Conservation (phyloP, 345 rosid genomes). For the Noccaea caerulescens region DNA sequence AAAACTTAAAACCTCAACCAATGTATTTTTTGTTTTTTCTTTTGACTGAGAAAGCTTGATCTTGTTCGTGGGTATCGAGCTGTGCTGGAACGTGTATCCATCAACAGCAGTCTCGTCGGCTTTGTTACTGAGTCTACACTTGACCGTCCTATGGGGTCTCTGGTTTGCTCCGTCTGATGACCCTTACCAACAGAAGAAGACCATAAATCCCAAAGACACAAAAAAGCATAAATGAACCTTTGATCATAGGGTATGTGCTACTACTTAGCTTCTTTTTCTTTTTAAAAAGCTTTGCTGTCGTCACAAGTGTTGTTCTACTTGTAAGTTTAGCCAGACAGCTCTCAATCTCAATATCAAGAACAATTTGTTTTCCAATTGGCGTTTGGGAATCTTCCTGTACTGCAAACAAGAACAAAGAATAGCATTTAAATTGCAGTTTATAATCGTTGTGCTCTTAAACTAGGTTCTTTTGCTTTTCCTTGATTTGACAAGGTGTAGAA, state of each 20-base stretch:
- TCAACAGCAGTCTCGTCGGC: conserved; percentile 72
- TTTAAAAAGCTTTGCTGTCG: not conserved
- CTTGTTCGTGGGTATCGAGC: conserved; percentile 68
- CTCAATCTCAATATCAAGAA: conserved; percentile 27
- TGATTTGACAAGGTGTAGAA: conserved; percentile 35
- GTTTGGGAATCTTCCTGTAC: conserved; percentile 32
- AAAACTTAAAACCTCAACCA: not conserved
- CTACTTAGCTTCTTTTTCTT: not conserved
- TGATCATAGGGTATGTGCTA: not conserved
- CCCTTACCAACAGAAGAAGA: conserved; percentile 50
- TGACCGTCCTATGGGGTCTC: conserved; percentile 64
- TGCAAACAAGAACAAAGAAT: conserved; percentile 2
- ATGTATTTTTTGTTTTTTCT: conserved; percentile 18
- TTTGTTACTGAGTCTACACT: conserved; percentile 64
- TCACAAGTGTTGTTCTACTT: not conserved
- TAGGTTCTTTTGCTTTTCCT: conserved; percentile 33
- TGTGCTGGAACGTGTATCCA: conserved; percentile 95
- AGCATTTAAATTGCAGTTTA: conserved; percentile 5
- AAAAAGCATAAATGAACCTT: conserved; percentile 29
- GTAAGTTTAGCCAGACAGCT: conserved; percentile 14
- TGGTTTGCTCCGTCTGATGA: conserved; percentile 63
- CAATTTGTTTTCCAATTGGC: conserved; percentile 8
- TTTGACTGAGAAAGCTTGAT: conserved; percentile 53
- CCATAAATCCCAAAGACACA: conserved; percentile 23
- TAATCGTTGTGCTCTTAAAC: conserved; percentile 26